These are phyloP conservation scores for Naganishia sp. DNA, from an alignment of 1,284 basidiomycete species.

Conservation along the genomic window DNA sequence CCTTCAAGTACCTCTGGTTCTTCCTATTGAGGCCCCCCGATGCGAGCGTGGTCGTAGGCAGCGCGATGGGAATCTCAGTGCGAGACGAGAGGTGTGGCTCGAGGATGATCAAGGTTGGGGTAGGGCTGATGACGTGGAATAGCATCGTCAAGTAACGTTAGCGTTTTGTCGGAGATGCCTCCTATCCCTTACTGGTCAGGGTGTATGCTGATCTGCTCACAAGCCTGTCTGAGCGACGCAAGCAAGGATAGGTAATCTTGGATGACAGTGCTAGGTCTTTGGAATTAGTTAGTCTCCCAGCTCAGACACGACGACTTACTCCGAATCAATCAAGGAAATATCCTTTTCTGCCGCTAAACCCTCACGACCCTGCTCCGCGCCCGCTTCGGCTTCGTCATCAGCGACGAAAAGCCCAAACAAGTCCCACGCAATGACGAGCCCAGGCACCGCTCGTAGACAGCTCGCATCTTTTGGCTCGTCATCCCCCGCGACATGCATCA, in stretches of 20 bases:
- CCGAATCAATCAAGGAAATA: background rate
- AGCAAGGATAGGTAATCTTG: constrained; percentile 25
- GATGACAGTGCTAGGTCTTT: background rate
- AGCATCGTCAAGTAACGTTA: background rate
- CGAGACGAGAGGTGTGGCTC: constrained; percentile 1
- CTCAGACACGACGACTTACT: background rate
- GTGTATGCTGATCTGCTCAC: background rate
- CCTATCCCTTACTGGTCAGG: background rate
- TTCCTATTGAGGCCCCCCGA: background rate
- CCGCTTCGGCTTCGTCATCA: background rate
- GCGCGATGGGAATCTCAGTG: background rate
- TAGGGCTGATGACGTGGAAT: background rate
- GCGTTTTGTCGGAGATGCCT: background rate
- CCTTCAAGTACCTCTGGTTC: background rate
- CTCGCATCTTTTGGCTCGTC: background rate
- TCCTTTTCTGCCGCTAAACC: background rate
- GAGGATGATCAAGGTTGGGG: background rate
- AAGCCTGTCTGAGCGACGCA: constrained; percentile 3
- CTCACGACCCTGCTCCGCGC: background rate
- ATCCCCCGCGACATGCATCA: background rate
- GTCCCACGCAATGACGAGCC: constrained; percentile 19
- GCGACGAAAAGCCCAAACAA: constrained; percentile 10
- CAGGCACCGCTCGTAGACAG: background rate
- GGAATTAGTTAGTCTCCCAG: background rate
- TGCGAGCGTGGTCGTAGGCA: background rate